phyloP scores from a whole-genome alignment of 768 basidiomycete genomes.

The Peribolospora baueri region DNA sequence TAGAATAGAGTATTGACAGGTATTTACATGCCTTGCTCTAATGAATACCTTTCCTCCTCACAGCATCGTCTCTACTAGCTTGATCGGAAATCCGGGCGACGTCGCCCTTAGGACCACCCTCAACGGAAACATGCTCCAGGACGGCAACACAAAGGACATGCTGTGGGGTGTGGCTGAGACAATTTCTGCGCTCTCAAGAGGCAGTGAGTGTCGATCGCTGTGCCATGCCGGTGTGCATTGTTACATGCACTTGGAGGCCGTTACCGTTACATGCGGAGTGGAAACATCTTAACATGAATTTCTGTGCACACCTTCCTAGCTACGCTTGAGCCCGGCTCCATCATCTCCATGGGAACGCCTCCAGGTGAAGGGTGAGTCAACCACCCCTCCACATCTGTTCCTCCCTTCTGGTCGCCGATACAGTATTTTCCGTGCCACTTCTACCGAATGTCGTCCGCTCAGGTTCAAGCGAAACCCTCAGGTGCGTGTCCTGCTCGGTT shows the following conservation, averaged over 20 bases:
- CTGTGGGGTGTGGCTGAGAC: slow-evolving; percentile 23
- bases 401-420: too few species aligned
- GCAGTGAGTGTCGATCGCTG: not conserved
- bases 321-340: too few species aligned
- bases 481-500: slow-evolving; percentile 36
- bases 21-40: too few species aligned
- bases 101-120: slow-evolving; percentile 37
- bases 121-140: slow-evolving; percentile 45
- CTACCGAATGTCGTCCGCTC: slow-evolving; percentile 8
- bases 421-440: slow-evolving; percentile 20
- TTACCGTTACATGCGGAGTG: too few species aligned
- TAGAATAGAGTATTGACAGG: too few species aligned
- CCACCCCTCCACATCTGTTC: too few species aligned
- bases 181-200: not conserved
- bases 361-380: too few species aligned
- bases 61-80: slow-evolving; percentile 41
- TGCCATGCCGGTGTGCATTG: slow-evolving; percentile 54
- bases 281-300: too few species aligned
- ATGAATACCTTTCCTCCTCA: too few species aligned
- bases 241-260: slow-evolving; percentile 39
- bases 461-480: slow-evolving; percentile 36
- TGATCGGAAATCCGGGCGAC: slow-evolving; percentile 41
- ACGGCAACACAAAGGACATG: slow-evolving; percentile 37
- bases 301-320: too few species aligned
- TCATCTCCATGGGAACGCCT: too few species aligned